A percentile compares a stretch with the other conserved stretches of the same genome.
These are phyloP conservation scores for Erysimum cheiri DNA, from an alignment of 441 rosid species.

Conservation along the genomic window DNA sequence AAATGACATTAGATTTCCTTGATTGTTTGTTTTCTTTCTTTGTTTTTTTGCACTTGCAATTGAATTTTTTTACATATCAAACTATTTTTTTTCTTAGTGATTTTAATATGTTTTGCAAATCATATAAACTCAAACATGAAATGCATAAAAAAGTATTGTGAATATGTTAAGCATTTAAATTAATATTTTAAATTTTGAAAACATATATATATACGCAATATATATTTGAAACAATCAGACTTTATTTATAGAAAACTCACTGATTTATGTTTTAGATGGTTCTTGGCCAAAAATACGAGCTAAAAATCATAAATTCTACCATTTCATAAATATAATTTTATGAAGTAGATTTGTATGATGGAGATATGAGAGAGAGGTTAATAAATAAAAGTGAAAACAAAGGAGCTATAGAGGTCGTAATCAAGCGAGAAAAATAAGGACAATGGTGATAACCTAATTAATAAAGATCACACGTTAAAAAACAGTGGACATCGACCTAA, in stretches of 20 bases:
- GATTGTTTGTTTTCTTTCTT: not conserved
- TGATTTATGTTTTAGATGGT: not conserved
- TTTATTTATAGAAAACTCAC: not conserved
- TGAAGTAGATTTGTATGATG: constrained; percentile 7
- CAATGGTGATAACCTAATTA: constrained; percentile 33
- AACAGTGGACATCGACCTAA: constrained; percentile 44
- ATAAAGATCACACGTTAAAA: constrained; percentile 36
- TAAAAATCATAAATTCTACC: not conserved
- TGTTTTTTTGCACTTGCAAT: not conserved
- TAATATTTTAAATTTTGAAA: not conserved
- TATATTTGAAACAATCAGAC: not conserved
- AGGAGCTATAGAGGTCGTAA: constrained; percentile 28
- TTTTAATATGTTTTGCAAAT: not conserved
- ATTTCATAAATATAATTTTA: not conserved
- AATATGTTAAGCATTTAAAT: not conserved
- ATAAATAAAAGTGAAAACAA: not conserved
- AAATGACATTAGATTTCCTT: not conserved
- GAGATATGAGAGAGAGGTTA: not conserved
- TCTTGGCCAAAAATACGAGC: not conserved
- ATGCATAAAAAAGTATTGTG: not conserved
- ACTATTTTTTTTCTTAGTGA: not conserved
- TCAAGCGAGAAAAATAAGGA: constrained; percentile 36
- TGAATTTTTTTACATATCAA: not conserved
- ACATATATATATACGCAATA: not conserved
- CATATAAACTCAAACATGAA: not conserved